A percentile compares a stretch with the other conserved stretches of the same genome.
phyloP scores from a whole-genome alignment of 805 yeast genomes.

The Kuraishia floccosa region DNA sequence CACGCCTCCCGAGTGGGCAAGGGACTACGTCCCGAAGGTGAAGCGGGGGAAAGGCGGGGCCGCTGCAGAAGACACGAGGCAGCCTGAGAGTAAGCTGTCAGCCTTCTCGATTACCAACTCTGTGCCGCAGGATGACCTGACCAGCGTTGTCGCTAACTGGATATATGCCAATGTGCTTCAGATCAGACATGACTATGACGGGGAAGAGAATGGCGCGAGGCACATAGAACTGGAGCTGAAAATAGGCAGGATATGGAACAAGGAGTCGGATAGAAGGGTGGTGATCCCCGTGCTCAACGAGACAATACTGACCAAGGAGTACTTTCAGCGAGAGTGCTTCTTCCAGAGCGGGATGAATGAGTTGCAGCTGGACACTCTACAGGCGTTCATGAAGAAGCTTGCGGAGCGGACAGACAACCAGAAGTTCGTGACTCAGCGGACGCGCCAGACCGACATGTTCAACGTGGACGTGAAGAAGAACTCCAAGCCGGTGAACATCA shows the following conservation, averaged over 20 bases:
- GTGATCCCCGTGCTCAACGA: slow-evolving; percentile 61
- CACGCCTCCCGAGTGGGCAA: slow-evolving; percentile 78
- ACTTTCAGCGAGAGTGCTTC: slow-evolving; percentile 40
- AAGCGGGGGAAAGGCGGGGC: slow-evolving; percentile 3
- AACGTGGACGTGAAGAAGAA: slow-evolving; percentile 53
- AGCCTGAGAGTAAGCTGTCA: slow-evolving; percentile 6
- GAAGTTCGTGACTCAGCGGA: slow-evolving; percentile 45
- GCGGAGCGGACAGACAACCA: slow-evolving; percentile 38
- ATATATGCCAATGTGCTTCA: slow-evolving; percentile 70
- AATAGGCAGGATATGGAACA: slow-evolving; percentile 61
- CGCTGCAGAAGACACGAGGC: too few species aligned
- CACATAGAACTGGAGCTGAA: slow-evolving; percentile 66
- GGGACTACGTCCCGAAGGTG: slow-evolving; percentile 45
- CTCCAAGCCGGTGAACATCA: slow-evolving; percentile 50
- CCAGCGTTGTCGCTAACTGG: slow-evolving; percentile 82
- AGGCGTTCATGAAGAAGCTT: slow-evolving; percentile 41
- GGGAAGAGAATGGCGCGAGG: slow-evolving; percentile 24
- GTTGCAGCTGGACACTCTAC: slow-evolving; percentile 45
- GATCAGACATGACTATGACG: slow-evolving; percentile 34
- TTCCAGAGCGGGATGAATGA: slow-evolving; percentile 61
- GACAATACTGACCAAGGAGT: slow-evolving; percentile 36
- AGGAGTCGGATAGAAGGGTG: slow-evolving; percentile 48
- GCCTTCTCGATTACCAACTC: slow-evolving; percentile 55
- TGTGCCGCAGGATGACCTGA: slow-evolving; percentile 70
- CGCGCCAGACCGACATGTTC: slow-evolving; percentile 51